Base-by-base conservation (phyloP, 1,284 basidiomycete genomes). In the Tilletia caries region DNA sequence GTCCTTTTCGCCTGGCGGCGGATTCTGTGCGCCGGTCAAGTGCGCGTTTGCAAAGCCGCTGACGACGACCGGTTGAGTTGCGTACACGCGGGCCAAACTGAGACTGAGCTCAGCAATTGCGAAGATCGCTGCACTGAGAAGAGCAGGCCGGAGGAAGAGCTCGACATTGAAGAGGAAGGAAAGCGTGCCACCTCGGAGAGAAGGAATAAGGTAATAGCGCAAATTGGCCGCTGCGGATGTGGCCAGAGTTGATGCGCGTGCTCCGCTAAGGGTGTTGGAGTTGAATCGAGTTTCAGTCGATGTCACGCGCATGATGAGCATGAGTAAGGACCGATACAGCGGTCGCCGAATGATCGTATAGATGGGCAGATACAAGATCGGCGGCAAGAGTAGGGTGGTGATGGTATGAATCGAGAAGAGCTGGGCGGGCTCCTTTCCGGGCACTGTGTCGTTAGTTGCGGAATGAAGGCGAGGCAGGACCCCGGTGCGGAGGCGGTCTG, bases 61-160 rank as follows among this genome's bases (percentile, higher is more conserved):
- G 33, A 62, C 58, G 15, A 62, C 29, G 3, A 62, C 8, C 10
- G 58, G 58, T 15, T 62, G 58, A 37, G 29, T 62, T 5, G 58
- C 58, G 34, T 62, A 62, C 10, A 62, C 58, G 3, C 58, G 27
- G 13, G 13, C 27, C 10, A 62, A 20, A 18, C 58, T 37, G 32
- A 62, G 27, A 23, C 58, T 62, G 32, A 62, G 58, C 58, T 62
- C 58, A n/a, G 58, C 58, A 29, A 62, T n/a, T 25, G 58, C 58
- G 20, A 62, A 62, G 32, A 62, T 62, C 18, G 58, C 58, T 20
- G 58, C 58, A 20, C 58, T 62, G 58, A 62, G 58, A 23, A 62
- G 58, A 33, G 58, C 58, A 10, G 58, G 58, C 32, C 58, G 58
- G 15, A 62, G 32, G 15, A 33, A 62, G 6, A 62, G 29, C 32